Evolutionary conservation across 176 grass and related monocot species (phyloP).

Genomic region (Tuctoria greenei): DNA sequence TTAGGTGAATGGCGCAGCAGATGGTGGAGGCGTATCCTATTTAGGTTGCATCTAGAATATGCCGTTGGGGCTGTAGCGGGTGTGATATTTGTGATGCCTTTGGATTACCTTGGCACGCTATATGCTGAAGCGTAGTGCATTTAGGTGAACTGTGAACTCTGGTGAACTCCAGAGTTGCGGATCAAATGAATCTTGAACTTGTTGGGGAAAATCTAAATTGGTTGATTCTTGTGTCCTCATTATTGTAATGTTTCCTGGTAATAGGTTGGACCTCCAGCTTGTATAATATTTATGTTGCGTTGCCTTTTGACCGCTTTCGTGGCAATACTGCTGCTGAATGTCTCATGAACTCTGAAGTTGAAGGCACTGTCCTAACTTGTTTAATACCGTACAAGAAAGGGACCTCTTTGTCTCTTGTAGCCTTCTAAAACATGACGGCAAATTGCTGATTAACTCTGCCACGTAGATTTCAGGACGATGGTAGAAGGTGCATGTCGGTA

Average conservation of each 20-base stretch:
- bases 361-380: too few relatives aligned
- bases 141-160: slow-evolving; percentile 2
- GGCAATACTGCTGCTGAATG: neutral
- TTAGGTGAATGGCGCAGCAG: slow-evolving; percentile 26
- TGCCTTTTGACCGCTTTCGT: too few relatives aligned
- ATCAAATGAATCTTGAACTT: neutral
- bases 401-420: too few relatives aligned
- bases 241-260: slow-evolving; percentile 20
- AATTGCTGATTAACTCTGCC: too few relatives aligned
- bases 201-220: slow-evolving; percentile 7
- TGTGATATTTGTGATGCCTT: neutral
- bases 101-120: neutral
- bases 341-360: too few relatives aligned
- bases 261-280: neutral
- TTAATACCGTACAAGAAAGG: too few relatives aligned
- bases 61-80: neutral
- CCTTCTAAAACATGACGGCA: too few relatives aligned
- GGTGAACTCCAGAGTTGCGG: neutral
- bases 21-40: neutral
- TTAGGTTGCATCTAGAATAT: neutral
- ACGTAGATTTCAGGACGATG: too few relatives aligned
- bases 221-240: neutral
- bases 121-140: neutral
- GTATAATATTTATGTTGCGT: slow-evolving; percentile 22
- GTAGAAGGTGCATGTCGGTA: too few relatives aligned